These are phyloP conservation scores for Xylaria venustula DNA, from an alignment of 495 filamentous ascomycete genomes.

Conservation along the genomic window DNA sequence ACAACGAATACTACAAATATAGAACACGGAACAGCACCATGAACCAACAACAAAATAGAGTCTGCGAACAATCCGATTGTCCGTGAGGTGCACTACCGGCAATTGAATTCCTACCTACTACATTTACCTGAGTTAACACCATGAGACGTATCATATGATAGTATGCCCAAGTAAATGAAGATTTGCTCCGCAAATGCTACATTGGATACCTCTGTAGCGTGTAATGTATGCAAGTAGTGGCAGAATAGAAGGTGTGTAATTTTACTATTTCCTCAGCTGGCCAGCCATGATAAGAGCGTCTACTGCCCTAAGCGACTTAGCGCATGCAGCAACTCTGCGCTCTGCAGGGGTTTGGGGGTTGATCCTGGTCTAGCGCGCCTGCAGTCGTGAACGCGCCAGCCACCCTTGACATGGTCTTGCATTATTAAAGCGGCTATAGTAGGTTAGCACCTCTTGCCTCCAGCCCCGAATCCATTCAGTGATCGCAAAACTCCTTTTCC, in stretches of 20 bases:
- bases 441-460: neutral
- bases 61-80: no score
- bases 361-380: slow-evolving; percentile 13
- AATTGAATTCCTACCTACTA: no score
- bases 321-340: neutral
- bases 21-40: no score
- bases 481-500: slow-evolving; percentile 15
- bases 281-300: neutral
- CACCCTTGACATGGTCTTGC: neutral
- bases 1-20: no score
- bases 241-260: neutral
- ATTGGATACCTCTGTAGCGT: neutral
- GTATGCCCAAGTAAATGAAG: neutral
- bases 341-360: neutral
- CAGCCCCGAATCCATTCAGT: slow-evolving; percentile 2
- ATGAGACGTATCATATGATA: neutral
- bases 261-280: neutral
- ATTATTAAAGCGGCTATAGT: no score
- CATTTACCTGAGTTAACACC: no score
- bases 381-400: slow-evolving; percentile 5
- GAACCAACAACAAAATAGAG: no score
- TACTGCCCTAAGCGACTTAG: neutral
- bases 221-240: no score
- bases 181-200: neutral
- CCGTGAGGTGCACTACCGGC: no score